Base-by-base conservation (phyloP, 306 rosid genomes). In the Medicago arabica region DNA sequence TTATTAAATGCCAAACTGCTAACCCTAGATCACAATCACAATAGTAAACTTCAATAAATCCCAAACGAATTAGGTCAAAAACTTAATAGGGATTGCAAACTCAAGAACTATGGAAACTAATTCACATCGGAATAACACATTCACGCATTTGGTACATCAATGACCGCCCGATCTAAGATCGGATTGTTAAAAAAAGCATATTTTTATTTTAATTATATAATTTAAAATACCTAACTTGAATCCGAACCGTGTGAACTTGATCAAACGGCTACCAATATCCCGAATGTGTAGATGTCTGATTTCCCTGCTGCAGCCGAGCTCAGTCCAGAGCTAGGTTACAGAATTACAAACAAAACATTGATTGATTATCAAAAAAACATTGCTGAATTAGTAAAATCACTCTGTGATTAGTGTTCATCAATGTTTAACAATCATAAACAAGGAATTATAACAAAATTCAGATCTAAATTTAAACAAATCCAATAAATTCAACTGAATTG, bases 311-410 rank as follows among this genome's bases (percentile, higher is more conserved):
- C 38, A 34, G 31, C 38, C 0, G 38, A 34, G 38, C 38, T 34
- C 38, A 1, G 38, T 34, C 38, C 4, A 28, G 31, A 34, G 3
- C 38, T 34, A 34, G 38, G 15, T 36, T 31, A 62, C 44, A 38
- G 0, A n/a, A 36, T 9, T n/a, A 64, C 49, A 16, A 38, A 16
- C n/a, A 38, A 64, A n/a, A 4, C 2, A n/a, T 64, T n/a, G 28
- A 36, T 7, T 2, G 49, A 64, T 64, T 64, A 57, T 60, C 3
- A 72, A 19, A 23, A 57, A 63, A 63, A 18, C 53, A 63, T 75
- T 58, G 28, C 23, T n/a, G 67, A 6, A 13, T 25, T 1, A 41
- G 6, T 31, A n/a, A 36, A 36, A 34, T 63, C 2, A 8, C 44
- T 36, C 23, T 12, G 18, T 61, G 13, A 46, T 34, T 34, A 34